phyloP scores from a whole-genome alignment of 148 eudicot genomes.

The Spergularia bocconei region DNA sequence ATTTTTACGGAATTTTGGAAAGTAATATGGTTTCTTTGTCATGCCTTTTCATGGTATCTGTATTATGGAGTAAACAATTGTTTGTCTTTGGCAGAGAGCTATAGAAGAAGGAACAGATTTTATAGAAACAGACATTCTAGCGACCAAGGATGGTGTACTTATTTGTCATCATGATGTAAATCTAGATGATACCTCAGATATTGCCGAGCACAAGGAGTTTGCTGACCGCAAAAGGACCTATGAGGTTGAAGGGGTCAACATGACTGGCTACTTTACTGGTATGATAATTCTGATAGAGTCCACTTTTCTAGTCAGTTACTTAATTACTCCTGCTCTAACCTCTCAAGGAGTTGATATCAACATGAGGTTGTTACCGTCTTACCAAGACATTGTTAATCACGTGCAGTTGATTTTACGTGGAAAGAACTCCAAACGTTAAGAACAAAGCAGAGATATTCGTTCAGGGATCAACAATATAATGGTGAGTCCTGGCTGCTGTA shows the following conservation, averaged over 20 bases:
- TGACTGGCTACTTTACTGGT: slow-evolving; percentile 77
- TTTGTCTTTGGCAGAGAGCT: slow-evolving; percentile 61
- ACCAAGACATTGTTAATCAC: neutral
- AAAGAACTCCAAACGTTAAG: slow-evolving; percentile 76
- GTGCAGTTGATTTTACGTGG: slow-evolving; percentile 90
- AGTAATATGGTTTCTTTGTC: neutral
- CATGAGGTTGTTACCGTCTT: neutral
- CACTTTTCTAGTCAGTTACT: neutral
- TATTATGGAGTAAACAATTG: neutral
- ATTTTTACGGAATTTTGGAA: neutral
- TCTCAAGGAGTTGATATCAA: neutral
- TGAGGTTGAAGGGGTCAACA: slow-evolving; percentile 70
- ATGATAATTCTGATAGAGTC: slow-evolving; percentile 9
- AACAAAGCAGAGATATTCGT: slow-evolving; percentile 70
- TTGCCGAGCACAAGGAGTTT: slow-evolving; percentile 69
- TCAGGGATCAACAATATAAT: slow-evolving; percentile 85
- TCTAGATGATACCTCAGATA: slow-evolving; percentile 74
- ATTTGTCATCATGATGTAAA: slow-evolving; percentile 76
- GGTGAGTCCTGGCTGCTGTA: slow-evolving; percentile 40
- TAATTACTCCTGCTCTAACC: neutral
- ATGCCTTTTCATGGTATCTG: neutral
- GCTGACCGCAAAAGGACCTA: slow-evolving; percentile 73
- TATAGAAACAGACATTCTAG: slow-evolving; percentile 78
- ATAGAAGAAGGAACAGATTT: slow-evolving; percentile 94
- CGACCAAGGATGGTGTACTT: slow-evolving; percentile 83